Conservation (phyloP, 805 yeast species). For the Candida cerambycidarum region DNA sequence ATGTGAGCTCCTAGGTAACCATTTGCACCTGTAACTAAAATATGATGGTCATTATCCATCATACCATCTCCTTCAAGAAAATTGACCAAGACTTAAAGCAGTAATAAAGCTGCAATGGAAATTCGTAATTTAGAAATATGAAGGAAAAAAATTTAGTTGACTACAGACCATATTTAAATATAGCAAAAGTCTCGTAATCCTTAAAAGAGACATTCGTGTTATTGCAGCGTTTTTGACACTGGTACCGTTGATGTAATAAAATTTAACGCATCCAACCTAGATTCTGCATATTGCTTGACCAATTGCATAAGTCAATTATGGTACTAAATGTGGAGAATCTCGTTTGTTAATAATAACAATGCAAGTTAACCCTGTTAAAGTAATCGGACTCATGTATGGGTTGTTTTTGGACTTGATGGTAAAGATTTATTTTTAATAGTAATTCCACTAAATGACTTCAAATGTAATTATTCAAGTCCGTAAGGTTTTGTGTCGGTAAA, state of each 20-base stretch:
- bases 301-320: not conserved
- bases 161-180: not conserved
- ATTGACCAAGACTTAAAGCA: too few species aligned
- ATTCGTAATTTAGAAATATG: too few species aligned
- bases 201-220: slow-evolving; percentile 1
- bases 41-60: slow-evolving; percentile 1
- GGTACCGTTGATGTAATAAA: slow-evolving; percentile 5
- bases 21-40: slow-evolving; percentile 19
- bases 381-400: too few species aligned
- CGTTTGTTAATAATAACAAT: too few species aligned
- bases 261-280: not conserved
- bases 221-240: slow-evolving; percentile 4
- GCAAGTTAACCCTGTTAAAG: too few species aligned
- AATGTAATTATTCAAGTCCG: too few species aligned
- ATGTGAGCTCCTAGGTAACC: slow-evolving; percentile 21
- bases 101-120: not conserved
- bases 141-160: too few species aligned
- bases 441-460: too few species aligned
- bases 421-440: too few species aligned
- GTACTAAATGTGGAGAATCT: too few species aligned
- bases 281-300: not conserved
- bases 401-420: too few species aligned
- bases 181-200: slow-evolving; percentile 7
- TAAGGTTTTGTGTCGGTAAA: too few species aligned
- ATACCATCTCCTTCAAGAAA: slow-evolving; percentile 1